Evolutionary conservation across 2,329 filamentous ascomycete genomes (phyloP), one percentile per base, ranked within the genome.

Genomic region (Cladophialophora exuberans): DNA sequence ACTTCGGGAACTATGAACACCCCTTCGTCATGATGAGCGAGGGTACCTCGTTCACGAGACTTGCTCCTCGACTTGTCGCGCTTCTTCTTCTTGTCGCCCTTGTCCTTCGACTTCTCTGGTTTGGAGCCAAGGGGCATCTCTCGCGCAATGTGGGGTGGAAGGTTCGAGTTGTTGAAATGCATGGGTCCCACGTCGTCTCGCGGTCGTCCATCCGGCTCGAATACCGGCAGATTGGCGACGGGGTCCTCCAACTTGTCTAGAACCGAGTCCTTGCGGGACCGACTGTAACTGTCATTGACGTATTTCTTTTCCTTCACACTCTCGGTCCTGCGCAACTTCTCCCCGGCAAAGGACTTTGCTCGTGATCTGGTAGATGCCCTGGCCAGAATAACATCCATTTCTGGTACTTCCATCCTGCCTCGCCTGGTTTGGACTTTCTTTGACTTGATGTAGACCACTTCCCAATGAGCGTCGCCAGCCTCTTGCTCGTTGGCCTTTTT

Each of bases 71-170:
- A 57, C 28, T 52, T 53, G 48, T 52, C n/a, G n/a, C n/a, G n/a
- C n/a, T n/a, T 56, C 28, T 42, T 46, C 26, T 54, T 55, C 39
- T 59, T 62, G n/a, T 50, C 42, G 22, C 33, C n/a, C 22, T 62
- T 59, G 13, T 54, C 55, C 36, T 56, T 49, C 42, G 57, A 52
- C 31, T 55, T 54, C 39, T 57, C 59, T 10, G 48, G 53, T 25
- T 54, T 57, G n/a, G 58, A 42, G 7, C 62, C 62, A 20, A 64
- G 53, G n/a, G 62, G 62, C 45, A 48, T 59, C 17, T 64, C 62
- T 25, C 47, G 36, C 3, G 56, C 51, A 28, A 62, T 64, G n/a
- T 62, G 54, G 15, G 60, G 58, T n/a, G 60, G 62, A 13, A 64
- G 56, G 6, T 52, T 52, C 15, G 55, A 52, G 42, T 56, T 57